phyloP scores from a whole-genome alignment of 2,329 filamentous ascomycete species.

The Corynespora cassiicola region DNA sequence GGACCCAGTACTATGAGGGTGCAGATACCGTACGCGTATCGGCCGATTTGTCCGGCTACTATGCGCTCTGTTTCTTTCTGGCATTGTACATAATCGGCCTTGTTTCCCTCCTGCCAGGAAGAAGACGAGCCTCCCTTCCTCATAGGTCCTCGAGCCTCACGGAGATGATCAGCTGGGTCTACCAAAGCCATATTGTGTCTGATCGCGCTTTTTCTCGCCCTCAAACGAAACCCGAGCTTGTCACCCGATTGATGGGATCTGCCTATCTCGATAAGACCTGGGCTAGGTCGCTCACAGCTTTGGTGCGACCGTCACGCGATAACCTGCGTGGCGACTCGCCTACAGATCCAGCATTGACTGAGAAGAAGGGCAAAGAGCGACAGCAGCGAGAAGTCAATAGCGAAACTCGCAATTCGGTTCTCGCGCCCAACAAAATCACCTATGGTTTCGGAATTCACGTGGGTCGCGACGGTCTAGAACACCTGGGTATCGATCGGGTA shows the following conservation, averaged over 20 bases:
- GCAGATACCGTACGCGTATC: conserved; percentile 58
- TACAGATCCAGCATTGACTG: conserved; percentile 17
- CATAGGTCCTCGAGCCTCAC: conserved; percentile 76
- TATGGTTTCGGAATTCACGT: conserved; percentile 66
- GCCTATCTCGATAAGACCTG: conserved; percentile 53
- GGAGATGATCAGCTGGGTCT: conserved; percentile 78
- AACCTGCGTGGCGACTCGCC: conserved; percentile 33
- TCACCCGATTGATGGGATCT: conserved; percentile 69
- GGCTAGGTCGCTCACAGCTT: conserved; percentile 30
- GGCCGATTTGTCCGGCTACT: conserved; percentile 75
- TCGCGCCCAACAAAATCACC: conserved; percentile 40
- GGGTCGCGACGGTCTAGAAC: conserved; percentile 65
- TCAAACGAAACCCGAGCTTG: conserved; percentile 71
- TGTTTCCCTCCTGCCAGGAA: conserved; percentile 62
- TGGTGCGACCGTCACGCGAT: conserved; percentile 35
- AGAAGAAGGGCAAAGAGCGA: conserved; percentile 20
- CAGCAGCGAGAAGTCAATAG: conserved; percentile 12
- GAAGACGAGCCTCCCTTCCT: conserved; percentile 70
- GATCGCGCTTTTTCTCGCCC: conserved; percentile 77
- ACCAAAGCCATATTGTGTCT: conserved; percentile 72
- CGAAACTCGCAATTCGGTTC: conserved; percentile 36
- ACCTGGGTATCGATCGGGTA: conserved; percentile 66
- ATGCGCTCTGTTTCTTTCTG: conserved; percentile 74
- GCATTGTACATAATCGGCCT: conserved; percentile 73
- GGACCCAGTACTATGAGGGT: conserved; percentile 67